phyloP scores from a whole-genome alignment of 202 grass and related monocot genomes.

The Hordeum pubiflorum region DNA sequence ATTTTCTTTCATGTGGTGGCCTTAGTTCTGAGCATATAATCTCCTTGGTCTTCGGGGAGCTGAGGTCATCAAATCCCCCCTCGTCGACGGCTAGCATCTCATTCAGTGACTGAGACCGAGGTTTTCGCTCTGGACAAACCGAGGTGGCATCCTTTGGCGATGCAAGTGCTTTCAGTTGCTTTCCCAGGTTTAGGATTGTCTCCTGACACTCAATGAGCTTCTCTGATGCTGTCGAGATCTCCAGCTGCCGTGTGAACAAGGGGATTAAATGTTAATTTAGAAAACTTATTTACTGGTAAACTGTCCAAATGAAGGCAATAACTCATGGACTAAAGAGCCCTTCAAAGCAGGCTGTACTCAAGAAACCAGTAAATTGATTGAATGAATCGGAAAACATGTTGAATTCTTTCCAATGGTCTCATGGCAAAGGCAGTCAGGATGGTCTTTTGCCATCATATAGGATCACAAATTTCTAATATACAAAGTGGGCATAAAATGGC shows the following conservation, averaged over 20 bases:
- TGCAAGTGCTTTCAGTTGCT: slow-evolving; percentile 78
- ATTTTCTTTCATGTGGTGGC: neutral
- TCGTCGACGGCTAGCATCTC: slow-evolving; percentile 52
- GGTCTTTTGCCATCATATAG: neutral
- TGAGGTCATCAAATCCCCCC: slow-evolving; percentile 10
- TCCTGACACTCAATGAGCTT: slow-evolving; percentile 80
- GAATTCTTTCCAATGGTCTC: neutral
- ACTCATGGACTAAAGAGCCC: neutral
- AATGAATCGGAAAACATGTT: neutral
- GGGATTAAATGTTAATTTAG: neutral
- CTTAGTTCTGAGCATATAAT: slow-evolving; percentile 42
- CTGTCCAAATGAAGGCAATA: neutral
- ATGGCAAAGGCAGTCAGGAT: neutral
- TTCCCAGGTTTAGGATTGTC: slow-evolving; percentile 68
- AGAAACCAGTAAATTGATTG: neutral
- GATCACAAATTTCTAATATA: neutral
- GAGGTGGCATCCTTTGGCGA: slow-evolving; percentile 47
- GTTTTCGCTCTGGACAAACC: slow-evolving; percentile 12
- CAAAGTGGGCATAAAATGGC: neutral
- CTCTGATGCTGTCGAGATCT: slow-evolving; percentile 64
- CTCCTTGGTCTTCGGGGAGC: slow-evolving; percentile 51
- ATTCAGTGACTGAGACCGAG: slow-evolving; percentile 43
- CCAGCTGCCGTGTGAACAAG: slow-evolving; percentile 30
- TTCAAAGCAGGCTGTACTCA: neutral
- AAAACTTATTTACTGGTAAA: neutral